Conservation (phyloP, 1,139 yeast species). For the Blastobotrys malaysiensis region DNA sequence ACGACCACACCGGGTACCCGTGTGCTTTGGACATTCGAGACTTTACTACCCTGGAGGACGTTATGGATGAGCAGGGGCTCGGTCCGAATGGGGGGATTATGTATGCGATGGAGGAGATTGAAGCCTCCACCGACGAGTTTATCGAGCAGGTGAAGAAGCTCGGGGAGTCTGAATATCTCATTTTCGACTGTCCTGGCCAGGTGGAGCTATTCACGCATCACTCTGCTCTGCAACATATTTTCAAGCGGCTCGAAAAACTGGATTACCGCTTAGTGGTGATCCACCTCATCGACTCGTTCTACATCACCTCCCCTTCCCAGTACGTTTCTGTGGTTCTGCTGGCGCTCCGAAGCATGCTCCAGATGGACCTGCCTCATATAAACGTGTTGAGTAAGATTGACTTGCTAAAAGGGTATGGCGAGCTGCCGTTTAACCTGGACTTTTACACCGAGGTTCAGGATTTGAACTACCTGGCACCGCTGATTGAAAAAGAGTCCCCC, state of each 20-base stretch:
- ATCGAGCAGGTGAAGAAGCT: constrained; percentile 53
- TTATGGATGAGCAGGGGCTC: constrained; percentile 72
- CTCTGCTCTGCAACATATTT: constrained; percentile 70
- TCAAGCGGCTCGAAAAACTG: constrained; percentile 61
- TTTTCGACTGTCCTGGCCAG: constrained; percentile 98
- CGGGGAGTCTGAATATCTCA: constrained; percentile 60
- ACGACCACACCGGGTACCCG: constrained; percentile 74
- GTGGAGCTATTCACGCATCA: constrained; percentile 93
- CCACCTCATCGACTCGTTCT: constrained; percentile 78
- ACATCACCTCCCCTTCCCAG: constrained; percentile 81
- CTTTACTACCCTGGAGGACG: constrained; percentile 77
- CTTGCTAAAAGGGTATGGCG: constrained; percentile 61
- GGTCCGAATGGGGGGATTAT: constrained; percentile 97
- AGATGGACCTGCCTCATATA: constrained; percentile 87
- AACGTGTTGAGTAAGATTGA: constrained; percentile 92
- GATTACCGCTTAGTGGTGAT: constrained; percentile 81
- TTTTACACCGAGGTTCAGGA: constrained; percentile 93
- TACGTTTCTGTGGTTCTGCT: constrained; percentile 79
- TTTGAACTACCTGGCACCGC: constrained; percentile 60
- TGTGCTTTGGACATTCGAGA: constrained; percentile 87
- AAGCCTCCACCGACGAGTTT: constrained; percentile 53
- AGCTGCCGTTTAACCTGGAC: constrained; percentile 60
- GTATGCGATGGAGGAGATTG: constrained; percentile 70
- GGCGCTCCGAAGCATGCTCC: constrained; percentile 86
- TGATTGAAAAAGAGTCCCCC: constrained; percentile 61